Evolutionary conservation across 2,329 filamentous ascomycete species (phyloP), one percentile per base, ranked within the genome.

Genomic region (Fusarium denticulatum): DNA sequence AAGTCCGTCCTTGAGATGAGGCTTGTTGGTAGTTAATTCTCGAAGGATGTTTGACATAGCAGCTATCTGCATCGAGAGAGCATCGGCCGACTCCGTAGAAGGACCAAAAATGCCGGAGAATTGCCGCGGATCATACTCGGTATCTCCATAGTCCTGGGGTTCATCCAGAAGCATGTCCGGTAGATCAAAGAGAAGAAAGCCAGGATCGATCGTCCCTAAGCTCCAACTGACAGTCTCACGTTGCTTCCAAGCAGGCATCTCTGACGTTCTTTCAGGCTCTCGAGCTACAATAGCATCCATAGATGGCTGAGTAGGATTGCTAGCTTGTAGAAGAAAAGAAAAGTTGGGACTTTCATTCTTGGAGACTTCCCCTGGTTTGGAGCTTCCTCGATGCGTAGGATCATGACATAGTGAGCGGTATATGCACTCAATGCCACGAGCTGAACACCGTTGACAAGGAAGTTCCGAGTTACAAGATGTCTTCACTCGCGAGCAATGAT

Each of bases 321-420:
- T 74, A 2, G 46, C 58, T 3, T 56, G 43, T 1, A 75, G n/a
- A 0, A 76, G 43, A 45, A 71, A 76, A 3, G 65, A 42, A 3
- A 74, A 15, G 9, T 24, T 40, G 0, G 60, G 24, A 7, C 40
- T 34, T 1, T 46, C 40, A 24, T 69, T 22, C 42, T 61, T 53
- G 4, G n/a, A 30, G 6, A 22, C 10, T 34, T 24, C 11, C 5
- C 11, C 18, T 4, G 8, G 16, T 6, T 15, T 36, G 20, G 14
- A 2, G 5, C 3, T 12, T 3, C 26, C 16, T 16, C 22, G 30
- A 39, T 74, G 71, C 3, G 47, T 46, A 28, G 12, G 5, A 39
- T 66, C 46, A 2, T 72, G 58, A 12, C 74, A 76, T 1, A 66
- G 43, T 6, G 71, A 47, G 6, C 45, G 65, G 28, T 76, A 76